Evolutionary conservation across 2,329 filamentous ascomycete species (phyloP), one percentile per base, ranked within the genome.

Genomic region (Diaporthe amygdali): DNA sequence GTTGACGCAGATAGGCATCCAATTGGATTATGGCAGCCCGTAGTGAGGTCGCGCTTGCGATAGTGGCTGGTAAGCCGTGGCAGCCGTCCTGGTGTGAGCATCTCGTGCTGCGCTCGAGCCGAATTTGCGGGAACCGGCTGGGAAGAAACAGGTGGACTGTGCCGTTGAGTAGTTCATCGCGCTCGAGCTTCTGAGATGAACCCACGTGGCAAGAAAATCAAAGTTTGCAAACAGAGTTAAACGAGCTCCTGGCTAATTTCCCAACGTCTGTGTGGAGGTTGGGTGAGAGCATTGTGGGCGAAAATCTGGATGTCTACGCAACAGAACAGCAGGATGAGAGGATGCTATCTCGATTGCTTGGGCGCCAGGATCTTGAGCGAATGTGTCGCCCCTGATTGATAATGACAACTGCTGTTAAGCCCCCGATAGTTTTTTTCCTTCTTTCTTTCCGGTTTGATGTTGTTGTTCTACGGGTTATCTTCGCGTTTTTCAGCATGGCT

Each of bases 181-280:
- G 30, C 44, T 46, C 59, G 44, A 37, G 59, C 30, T 49, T n/a
- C 12, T 34, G 30, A 32, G 47, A 30, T 49, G 30, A 64, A 47
- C 59, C 59, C 59, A 64, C 59, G 59, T 64, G 59, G 59, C 59
- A 64, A 25, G 44, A n/a, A 47, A 64, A 64, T 64, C 59, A 64
- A 64, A n/a, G 59, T 49, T 64, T 64, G 30, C 59, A 64, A 14
- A 47, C 6, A 64, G n/a, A 37, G 25, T 37, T 17, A 12, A 10
- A 20, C 30, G 44, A 47, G 59, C 59, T 64, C 59, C 59, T 64
- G 44, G 44, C 44, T 49, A 37, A 64, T 64, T 64, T 64, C 44
- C 59, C 59, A 63, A 37, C 20, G 5, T 25, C 20, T 39, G 41
- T 34, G 41, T 6, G 39, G 56, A 46, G 56, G 39, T 47, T 63